phyloP scores from a whole-genome alignment of 257 asterid species.

The Verbena officinalis region DNA sequence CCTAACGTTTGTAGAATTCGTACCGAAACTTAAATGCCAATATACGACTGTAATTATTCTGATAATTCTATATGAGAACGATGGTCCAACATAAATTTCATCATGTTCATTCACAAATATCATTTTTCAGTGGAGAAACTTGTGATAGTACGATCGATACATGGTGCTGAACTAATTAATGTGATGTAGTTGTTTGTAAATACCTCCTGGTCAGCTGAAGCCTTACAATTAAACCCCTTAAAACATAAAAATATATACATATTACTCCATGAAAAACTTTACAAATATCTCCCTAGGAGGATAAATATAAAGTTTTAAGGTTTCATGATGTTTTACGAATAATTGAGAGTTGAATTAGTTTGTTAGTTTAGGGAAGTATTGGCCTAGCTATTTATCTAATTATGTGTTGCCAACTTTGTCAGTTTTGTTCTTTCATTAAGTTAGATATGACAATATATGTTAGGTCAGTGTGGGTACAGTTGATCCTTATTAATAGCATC shows the following conservation, averaged over 20 bases:
- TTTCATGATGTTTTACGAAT: too few relatives aligned
- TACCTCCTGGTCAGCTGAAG: too few relatives aligned
- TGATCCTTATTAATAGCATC: constrained; percentile 28
- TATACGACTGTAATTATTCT: not conserved
- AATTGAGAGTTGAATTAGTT: not conserved
- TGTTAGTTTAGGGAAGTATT: constrained; percentile 23
- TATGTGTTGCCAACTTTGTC: constrained; percentile 37
- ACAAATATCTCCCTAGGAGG: too few relatives aligned
- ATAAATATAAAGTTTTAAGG: too few relatives aligned
- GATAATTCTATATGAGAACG: not conserved
- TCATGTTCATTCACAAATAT: not conserved
- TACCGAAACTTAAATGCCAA: constrained; percentile 3
- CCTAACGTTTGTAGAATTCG: constrained; percentile 31
- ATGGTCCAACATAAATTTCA: not conserved
- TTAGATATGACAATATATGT: constrained; percentile 29
- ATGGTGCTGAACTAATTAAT: too few relatives aligned
- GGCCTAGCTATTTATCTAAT: constrained; percentile 1
- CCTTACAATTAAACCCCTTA: too few relatives aligned
- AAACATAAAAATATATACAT: too few relatives aligned
- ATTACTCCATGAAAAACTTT: too few relatives aligned
- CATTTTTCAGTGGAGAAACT: not conserved
- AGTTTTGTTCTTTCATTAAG: constrained; percentile 26
- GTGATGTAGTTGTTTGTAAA: too few relatives aligned
- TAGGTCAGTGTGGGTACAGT: constrained; percentile 29
- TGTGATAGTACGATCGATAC: not conserved